These are phyloP conservation scores for Cryptosporidium parvum DNA, from an alignment of 169 alveolate genomes.

Conservation along the genomic window DNA sequence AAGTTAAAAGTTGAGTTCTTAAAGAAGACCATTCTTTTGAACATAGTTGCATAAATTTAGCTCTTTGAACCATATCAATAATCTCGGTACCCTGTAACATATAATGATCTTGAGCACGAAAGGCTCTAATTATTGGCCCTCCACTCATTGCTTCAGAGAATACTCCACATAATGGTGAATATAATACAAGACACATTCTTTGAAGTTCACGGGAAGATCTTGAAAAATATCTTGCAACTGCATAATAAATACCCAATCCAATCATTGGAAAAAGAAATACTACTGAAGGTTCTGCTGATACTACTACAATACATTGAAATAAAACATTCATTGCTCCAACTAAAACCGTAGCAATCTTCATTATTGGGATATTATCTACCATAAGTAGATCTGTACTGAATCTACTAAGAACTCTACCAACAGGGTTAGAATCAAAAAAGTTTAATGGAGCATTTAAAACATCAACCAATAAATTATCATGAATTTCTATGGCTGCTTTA, in stretches of 20 bases:
- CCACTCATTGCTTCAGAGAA: conserved; percentile 76
- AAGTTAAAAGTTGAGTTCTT: conserved; percentile 79
- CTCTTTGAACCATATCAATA: conserved; percentile 61
- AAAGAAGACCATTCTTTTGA: conserved; percentile 78
- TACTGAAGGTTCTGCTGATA: conserved; percentile 65
- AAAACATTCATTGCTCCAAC: conserved; percentile 76
- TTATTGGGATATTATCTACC: conserved; percentile 78
- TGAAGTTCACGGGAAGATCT: conserved; percentile 80
- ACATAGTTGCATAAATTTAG: conserved; percentile 67
- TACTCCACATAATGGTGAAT: conserved; percentile 75
- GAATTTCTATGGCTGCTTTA: conserved; percentile 74
- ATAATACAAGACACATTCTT: conserved; percentile 69
- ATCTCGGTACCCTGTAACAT: conserved; percentile 70
- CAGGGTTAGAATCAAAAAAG: conserved; percentile 83
- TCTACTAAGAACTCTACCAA: conserved; percentile 83
- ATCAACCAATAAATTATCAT: conserved; percentile 71
- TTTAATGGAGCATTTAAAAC: conserved; percentile 80
- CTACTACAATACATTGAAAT: conserved; percentile 75
- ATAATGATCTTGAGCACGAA: conserved; percentile 57
- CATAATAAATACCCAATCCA: conserved; percentile 70
- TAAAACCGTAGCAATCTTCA: conserved; percentile 76
- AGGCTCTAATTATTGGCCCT: conserved; percentile 66
- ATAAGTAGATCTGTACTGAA: conserved; percentile 81
- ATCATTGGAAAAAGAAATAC: conserved; percentile 77
- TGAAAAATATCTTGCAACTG: conserved; percentile 78